Evolutionary conservation across 148 eudicot species (phyloP).

Genomic region (Amaranthus palmeri): DNA sequence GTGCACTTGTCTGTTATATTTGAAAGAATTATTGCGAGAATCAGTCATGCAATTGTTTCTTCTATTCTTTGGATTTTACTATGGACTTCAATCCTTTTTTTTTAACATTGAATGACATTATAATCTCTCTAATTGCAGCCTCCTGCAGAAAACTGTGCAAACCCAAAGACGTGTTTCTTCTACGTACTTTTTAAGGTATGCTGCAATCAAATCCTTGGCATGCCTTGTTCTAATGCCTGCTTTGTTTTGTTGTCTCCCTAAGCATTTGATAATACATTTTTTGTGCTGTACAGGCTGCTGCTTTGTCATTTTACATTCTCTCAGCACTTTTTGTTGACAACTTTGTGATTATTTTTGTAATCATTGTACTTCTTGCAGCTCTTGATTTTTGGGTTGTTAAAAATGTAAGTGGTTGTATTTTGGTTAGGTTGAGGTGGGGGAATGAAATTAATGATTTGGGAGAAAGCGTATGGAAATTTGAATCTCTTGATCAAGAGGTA

Average conservation of each 20-base stretch:
- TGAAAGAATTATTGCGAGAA: background rate
- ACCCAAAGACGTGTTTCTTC: constrained; percentile 85
- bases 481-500: constrained; percentile 98
- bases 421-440: constrained; percentile 98
- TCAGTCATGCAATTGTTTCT: background rate
- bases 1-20: background rate
- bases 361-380: constrained; percentile 82
- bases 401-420: constrained; percentile 95
- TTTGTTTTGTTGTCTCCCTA: background rate
- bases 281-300: constrained; percentile 60
- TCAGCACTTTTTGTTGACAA: constrained; percentile 75
- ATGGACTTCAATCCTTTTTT: background rate
- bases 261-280: background rate
- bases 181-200: constrained; percentile 89
- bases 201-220: background rate
- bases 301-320: constrained; percentile 90
- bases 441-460: constrained; percentile 89
- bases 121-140: constrained; percentile 38
- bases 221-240: background rate
- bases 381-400: constrained; percentile 99
- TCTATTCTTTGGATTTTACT: background rate
- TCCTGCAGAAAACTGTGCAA: constrained; percentile 69
- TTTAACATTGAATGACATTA: background rate
- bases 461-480: constrained; percentile 94
- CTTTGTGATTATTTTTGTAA: constrained; percentile 94